Evolutionary conservation across 202 grass and related monocot genomes (phyloP).

Genomic region (Zoysia matrella): DNA sequence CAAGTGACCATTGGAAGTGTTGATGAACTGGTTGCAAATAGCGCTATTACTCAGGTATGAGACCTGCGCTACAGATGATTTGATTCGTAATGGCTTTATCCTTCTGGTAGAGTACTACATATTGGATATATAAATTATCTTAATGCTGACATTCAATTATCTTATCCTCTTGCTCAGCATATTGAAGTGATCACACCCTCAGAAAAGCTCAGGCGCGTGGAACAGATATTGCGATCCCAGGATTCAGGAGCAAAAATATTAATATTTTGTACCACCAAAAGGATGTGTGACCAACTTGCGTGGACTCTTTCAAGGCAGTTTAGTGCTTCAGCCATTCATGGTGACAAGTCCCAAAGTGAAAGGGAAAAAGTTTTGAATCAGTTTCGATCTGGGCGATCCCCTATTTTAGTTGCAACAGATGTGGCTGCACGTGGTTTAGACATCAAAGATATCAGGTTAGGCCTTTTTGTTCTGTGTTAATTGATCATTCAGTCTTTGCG

Average conservation of each 20-base stretch:
- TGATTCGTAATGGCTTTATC: constrained; percentile 20
- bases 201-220: too few relatives aligned
- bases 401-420: constrained; percentile 93
- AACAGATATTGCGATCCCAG: too few relatives aligned
- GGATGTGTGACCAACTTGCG: too few relatives aligned
- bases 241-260: too few relatives aligned
- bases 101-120: not conserved
- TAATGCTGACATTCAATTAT: not conserved
- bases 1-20: constrained; percentile 97
- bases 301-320: constrained; percentile 75
- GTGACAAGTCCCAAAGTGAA: constrained; percentile 95
- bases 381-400: constrained; percentile 81
- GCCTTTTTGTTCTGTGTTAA: not conserved
- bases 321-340: constrained; percentile 89
- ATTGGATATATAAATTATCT: not conserved
- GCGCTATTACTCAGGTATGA: not conserved
- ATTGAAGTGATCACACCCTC: constrained; percentile 45
- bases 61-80: not conserved
- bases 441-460: constrained; percentile 98
- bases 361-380: constrained; percentile 91
- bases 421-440: constrained; percentile 94
- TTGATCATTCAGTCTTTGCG: not conserved
- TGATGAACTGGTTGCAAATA: constrained; percentile 98
- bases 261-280: too few relatives aligned
- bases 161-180: constrained; percentile 57